Evolutionary conservation across 371 early-diverging fungal species (phyloP), one percentile per base, ranked within the genome.

Genomic region (Rhizomucor miehei): DNA sequence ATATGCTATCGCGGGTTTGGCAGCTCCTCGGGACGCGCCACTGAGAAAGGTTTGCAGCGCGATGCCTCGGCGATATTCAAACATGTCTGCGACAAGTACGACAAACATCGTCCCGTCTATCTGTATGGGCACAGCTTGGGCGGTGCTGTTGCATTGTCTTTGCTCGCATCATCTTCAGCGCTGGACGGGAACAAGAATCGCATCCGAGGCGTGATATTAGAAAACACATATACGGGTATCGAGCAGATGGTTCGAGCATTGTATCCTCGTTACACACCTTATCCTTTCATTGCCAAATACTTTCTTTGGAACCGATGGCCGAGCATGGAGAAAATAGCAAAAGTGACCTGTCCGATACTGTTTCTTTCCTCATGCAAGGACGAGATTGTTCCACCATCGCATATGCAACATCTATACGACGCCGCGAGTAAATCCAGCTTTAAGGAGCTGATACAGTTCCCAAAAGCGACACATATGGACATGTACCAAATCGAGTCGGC

Each of bases 1-100:
- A 51, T 71, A 24, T 62, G 69, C 44, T 69, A 69, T 54, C 73
- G 78, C 17, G 74, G 75, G 8, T 77, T 66, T 58, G 74, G 78
- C 24, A 56, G 56, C 35, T 66, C 66, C 13, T 44, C 25, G 16
- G 78, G 78, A 2, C 35, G 61, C 3, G 66, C 77, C 0, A 54
- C 66, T 11, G 74, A 77, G 45, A 48, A 46, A 19, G 74, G 72
- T 2, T 39, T 77, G 21, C 23, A 52, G 38, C 19, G n/a, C 2
- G 77, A 77, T 59, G 68, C 70, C 8, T 44, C 39, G 23, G 46
- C 60, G 25, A 71, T 73, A 16, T 43, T 66, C 10, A 49, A 61
- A 0, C 56, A 52, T 39, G 59, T 58, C 3, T 38, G 49, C 16
- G n/a, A 40, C 16, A 45, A 44, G 3, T 46, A 51, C 57, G 38